Evolutionary conservation across 148 eudicot species (phyloP).

Genomic region (Gaultheria prostrata): DNA sequence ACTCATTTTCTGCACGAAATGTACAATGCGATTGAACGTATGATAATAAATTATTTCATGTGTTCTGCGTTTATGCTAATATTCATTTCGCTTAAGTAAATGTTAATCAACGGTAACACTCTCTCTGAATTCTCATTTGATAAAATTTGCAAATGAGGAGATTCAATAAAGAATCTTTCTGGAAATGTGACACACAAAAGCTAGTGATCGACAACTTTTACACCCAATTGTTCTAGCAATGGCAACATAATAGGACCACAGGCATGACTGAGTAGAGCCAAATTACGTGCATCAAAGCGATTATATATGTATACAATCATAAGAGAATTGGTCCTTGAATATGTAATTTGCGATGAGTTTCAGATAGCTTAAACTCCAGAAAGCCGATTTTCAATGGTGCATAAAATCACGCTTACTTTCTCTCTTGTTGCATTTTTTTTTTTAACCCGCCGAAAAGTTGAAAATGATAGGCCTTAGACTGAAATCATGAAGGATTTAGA

Average conservation of each 20-base stretch:
- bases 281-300: background rate
- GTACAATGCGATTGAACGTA: too few relatives aligned
- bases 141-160: too few relatives aligned
- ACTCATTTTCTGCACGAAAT: too few relatives aligned
- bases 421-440: background rate
- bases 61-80: too few relatives aligned
- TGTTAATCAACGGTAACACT: too few relatives aligned
- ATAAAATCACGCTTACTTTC: background rate
- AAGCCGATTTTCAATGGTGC: background rate
- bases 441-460: background rate
- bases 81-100: too few relatives aligned
- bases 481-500: background rate
- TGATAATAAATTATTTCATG: too few relatives aligned
- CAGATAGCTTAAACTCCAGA: background rate
- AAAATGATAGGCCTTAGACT: background rate
- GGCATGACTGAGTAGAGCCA: background rate
- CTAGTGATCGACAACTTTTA: background rate
- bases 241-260: background rate
- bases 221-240: background rate
- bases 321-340: background rate
- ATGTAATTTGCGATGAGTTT: background rate
- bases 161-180: background rate
- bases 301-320: background rate
- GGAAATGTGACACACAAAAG: background rate
- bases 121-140: too few relatives aligned